These are phyloP conservation scores for Sporisorium reilianum DNA, from an alignment of 1,284 basidiomycete species.

Conservation along the genomic window DNA sequence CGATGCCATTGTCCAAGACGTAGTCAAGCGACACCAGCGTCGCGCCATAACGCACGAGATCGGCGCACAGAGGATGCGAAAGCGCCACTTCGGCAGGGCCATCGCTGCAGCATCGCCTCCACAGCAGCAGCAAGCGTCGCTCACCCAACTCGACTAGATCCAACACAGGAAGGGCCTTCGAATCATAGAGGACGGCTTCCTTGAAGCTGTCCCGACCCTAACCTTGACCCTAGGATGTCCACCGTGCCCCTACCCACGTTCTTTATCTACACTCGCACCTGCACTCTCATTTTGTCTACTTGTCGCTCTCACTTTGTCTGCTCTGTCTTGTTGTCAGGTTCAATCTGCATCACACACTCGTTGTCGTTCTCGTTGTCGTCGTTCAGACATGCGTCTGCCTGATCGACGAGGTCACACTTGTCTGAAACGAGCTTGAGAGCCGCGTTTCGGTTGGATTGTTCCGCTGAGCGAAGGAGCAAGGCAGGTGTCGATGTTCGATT, in stretches of 20 bases:
- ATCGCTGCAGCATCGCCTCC: slow-evolving; percentile 8
- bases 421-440: background rate
- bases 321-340: slow-evolving; percentile 1
- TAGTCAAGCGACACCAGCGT: slow-evolving; percentile 17
- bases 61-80: slow-evolving; percentile 16
- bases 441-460: background rate
- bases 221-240: background rate
- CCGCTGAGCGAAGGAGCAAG: background rate
- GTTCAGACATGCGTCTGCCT: background rate
- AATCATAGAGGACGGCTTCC: background rate
- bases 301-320: slow-evolving; percentile 10
- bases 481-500: background rate
- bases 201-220: background rate
- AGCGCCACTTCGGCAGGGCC: slow-evolving; percentile 31
- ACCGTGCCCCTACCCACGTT: background rate
- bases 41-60: slow-evolving; percentile 14
- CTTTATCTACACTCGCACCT: background rate
- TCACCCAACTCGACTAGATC: slow-evolving; percentile 12
- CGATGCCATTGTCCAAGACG: slow-evolving; percentile 9
- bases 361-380: slow-evolving; percentile 10
- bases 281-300: slow-evolving; percentile 7
- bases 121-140: slow-evolving; percentile 3
- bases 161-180: background rate
- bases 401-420: background rate
- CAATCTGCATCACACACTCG: slow-evolving; percentile 7